A percentile compares a stretch with the other conserved stretches of the same genome.
Conservation (phyloP, 352 stramenopile species). For the Blastocystis sp. region DNA sequence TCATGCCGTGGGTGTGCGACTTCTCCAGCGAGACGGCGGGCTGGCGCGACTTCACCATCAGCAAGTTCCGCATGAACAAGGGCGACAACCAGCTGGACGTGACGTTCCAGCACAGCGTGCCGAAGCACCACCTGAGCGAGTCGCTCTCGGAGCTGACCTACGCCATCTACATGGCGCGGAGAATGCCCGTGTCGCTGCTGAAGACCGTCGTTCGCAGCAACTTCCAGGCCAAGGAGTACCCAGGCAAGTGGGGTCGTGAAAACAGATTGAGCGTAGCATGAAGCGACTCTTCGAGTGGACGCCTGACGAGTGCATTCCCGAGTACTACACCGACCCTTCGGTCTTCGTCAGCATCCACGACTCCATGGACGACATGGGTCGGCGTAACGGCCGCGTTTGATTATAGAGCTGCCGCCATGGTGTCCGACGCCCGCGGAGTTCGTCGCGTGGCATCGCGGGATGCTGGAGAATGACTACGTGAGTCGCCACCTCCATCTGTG, state of each 20-base stretch:
- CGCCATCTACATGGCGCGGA: constrained; percentile 83
- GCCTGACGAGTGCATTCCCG: constrained; percentile 85
- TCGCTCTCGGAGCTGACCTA: constrained; percentile 86
- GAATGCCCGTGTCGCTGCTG: constrained; percentile 74
- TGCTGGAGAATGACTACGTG: constrained; percentile 79
- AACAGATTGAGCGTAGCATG: constrained; percentile 61
- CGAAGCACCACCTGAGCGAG: constrained; percentile 84
- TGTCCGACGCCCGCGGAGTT: constrained; percentile 68
- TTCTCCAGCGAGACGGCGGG: constrained; percentile 65
- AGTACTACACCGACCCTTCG: constrained; percentile 78
- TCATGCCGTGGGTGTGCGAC: constrained; percentile 88
- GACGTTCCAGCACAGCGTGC: constrained; percentile 72
- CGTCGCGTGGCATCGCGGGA: constrained; percentile 73
- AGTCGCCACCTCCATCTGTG: constrained; percentile 75
- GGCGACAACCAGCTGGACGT: constrained; percentile 77
- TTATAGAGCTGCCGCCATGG: constrained; percentile 69
- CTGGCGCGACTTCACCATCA: constrained; percentile 77
- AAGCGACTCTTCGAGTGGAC: constrained; percentile 80
- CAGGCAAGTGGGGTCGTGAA: constrained; percentile 61
- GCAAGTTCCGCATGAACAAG: constrained; percentile 85
- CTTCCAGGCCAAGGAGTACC: constrained; percentile 84
- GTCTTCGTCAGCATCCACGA: constrained; percentile 75
- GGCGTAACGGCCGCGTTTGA: neutral
- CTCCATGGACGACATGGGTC: constrained; percentile 64
- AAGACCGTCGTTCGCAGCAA: constrained; percentile 74